Percentiles rank a stretch among this genome's conserved stretches.
phyloP scores from a whole-genome alignment of 23 red algal genomes.

The Gracilaria caudata region DNA sequence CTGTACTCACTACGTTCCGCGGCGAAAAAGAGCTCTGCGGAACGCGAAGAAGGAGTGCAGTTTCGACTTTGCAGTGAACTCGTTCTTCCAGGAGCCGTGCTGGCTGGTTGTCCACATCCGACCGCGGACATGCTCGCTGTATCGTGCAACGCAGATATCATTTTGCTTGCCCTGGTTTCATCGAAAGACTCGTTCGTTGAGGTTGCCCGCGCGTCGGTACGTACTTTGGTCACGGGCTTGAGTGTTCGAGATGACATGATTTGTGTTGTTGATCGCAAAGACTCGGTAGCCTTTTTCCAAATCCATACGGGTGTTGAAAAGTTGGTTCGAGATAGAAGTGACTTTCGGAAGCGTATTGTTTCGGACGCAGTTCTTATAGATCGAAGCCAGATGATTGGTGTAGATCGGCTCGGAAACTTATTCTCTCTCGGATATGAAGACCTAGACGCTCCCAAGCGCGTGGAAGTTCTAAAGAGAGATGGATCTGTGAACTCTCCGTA shows the following conservation, averaged over 20 bases:
- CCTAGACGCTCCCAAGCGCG: slow-evolving; percentile 22
- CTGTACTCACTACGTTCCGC: slow-evolving; percentile 21
- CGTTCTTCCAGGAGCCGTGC: slow-evolving; percentile 46
- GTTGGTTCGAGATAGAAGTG: slow-evolving; percentile 51
- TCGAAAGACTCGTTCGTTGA: slow-evolving; percentile 32
- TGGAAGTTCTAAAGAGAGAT: background rate
- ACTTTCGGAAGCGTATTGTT: slow-evolving; percentile 44
- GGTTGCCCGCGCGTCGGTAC: slow-evolving; percentile 27
- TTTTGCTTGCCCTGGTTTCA: slow-evolving; percentile 43
- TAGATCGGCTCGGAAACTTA: slow-evolving; percentile 42
- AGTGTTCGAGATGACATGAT: slow-evolving; percentile 51
- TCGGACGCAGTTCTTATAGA: slow-evolving; percentile 65
- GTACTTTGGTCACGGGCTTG: slow-evolving; percentile 48
- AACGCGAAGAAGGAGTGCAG: background rate
- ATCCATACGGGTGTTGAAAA: slow-evolving; percentile 15
- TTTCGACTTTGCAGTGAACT: slow-evolving; percentile 46
- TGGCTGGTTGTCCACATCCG: slow-evolving; percentile 50
- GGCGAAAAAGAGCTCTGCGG: slow-evolving; percentile 12
- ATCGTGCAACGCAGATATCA: slow-evolving; percentile 59
- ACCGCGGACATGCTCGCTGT: slow-evolving; percentile 38
- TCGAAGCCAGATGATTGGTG: slow-evolving; percentile 34
- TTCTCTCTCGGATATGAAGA: slow-evolving; percentile 73
- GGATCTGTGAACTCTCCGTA: slow-evolving; percentile 15
- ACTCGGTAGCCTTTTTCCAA: slow-evolving; percentile 64
- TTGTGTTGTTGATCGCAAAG: slow-evolving; percentile 60